These are phyloP conservation scores for Paramecium biaurelia DNA, from an alignment of 73 alveolate genomes.

Conservation along the genomic window DNA sequence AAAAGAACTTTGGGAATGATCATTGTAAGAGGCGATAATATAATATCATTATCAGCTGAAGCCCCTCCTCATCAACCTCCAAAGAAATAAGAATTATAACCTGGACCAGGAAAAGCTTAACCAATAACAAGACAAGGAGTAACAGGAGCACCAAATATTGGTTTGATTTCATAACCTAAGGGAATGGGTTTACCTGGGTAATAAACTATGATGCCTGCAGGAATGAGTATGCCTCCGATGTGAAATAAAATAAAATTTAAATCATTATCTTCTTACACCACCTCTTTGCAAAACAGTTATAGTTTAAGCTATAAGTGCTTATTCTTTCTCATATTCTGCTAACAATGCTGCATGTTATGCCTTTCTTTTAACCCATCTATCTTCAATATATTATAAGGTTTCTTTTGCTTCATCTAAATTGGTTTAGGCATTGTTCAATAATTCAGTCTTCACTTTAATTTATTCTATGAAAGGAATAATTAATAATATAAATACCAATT, in stretches of 20 bases:
- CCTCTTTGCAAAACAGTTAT: slow-evolving; percentile 2
- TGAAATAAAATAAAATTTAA: slow-evolving; percentile 8
- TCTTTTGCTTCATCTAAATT: slow-evolving; percentile 39
- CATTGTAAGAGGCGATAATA: slow-evolving; percentile 93
- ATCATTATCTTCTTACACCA: slow-evolving; percentile 45
- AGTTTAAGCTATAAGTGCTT: background rate
- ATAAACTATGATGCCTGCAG: slow-evolving; percentile 46
- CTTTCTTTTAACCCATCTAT: slow-evolving; percentile 33
- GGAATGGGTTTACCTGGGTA: slow-evolving; percentile 53
- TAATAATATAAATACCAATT: background rate
- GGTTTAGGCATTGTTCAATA: slow-evolving; percentile 23
- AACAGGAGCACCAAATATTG: slow-evolving; percentile 24
- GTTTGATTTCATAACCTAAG: slow-evolving; percentile 1
- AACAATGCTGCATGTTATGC: background rate
- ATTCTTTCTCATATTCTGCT: slow-evolving; percentile 34
- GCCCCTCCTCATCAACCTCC: slow-evolving; percentile 96
- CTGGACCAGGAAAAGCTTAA: slow-evolving; percentile 71
- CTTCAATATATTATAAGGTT: slow-evolving; percentile 2
- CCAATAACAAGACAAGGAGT: slow-evolving; percentile 53
- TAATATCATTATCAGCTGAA: slow-evolving; percentile 97
- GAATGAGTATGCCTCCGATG: slow-evolving; percentile 53
- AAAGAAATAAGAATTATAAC: slow-evolving; percentile 82
- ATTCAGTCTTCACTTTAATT: background rate
- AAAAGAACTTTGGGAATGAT: slow-evolving; percentile 74
- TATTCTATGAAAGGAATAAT: background rate